Conservation (phyloP, 139 green algal species). For the Picochlorum sp. region DNA sequence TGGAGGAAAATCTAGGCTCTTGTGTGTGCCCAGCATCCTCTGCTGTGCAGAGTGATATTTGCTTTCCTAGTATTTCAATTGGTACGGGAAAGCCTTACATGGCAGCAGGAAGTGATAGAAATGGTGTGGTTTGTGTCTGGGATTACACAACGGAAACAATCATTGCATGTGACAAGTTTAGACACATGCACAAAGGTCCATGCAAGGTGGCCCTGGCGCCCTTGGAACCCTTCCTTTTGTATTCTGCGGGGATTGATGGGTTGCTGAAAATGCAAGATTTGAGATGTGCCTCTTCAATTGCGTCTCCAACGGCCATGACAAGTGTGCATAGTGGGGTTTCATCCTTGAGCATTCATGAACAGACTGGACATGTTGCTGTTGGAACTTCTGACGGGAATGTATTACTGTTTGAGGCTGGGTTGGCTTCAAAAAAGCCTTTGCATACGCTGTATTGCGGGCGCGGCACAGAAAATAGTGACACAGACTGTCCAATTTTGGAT, state of each 20-base stretch:
- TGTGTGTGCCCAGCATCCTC: background rate
- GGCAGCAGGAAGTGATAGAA: conserved; percentile 4
- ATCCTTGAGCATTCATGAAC: conserved; percentile 18
- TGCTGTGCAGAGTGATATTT: background rate
- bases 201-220: conserved; percentile 11
- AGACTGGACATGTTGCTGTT: conserved; percentile 14
- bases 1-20: background rate
- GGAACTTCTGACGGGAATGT: conserved; percentile 21
- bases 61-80: conserved; percentile 7
- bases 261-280: conserved; percentile 14
- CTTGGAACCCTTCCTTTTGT: conserved; percentile 8
- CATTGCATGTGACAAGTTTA: conserved; percentile 2
- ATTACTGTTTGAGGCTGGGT: conserved; percentile 21
- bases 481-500: conserved; percentile 5
- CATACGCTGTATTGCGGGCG: background rate
- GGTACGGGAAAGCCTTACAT: background rate
- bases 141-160: conserved; percentile 8
- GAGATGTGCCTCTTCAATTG: conserved; percentile 1
- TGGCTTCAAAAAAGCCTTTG: conserved; percentile 2
- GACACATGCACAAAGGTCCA: conserved; percentile 10
- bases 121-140: conserved; percentile 20
- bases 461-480: background rate
- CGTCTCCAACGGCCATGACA: background rate
- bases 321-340: background rate
- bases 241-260: background rate